Base-by-base conservation (phyloP, 2,329 filamentous ascomycete genomes). In the Mariannaea elegans region DNA sequence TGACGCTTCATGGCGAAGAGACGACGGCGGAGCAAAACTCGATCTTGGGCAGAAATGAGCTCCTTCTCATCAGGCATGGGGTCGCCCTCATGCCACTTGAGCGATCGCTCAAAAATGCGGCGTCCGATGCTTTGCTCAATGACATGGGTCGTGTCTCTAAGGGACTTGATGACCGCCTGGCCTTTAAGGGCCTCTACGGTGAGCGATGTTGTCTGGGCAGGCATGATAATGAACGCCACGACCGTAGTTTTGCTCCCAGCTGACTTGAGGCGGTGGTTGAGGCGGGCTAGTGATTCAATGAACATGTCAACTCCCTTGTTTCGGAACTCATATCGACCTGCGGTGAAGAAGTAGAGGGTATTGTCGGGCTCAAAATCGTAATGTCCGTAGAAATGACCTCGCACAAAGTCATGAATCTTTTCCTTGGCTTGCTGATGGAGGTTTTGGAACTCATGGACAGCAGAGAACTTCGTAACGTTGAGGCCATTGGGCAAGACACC, bases 251-350 rank as follows among this genome's bases (percentile, higher is more conserved):
- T 96, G 69, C 93, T 97, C 47, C 92, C 92, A 7, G 88, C 79
- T 50, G 80, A 79, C 85, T 98, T 98, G 73, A 99, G 87, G 36
- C 91, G 87, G 81, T 98, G 94, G 79, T 99, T 99, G 71, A 99
- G 81, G 41, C 95, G 91, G 24, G 95, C 95, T 64, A 99, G 82
- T 3, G 94, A 95, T 79, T 99, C 95, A 68, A 99, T 97, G 78
- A 98, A 99, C 95, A 99, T 98, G 78, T 99, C 95, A 9, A 97
- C 94, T 73, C 95, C 95, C 80, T 99, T 99, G 75, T 99, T 99
- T 65, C 95, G 85, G 84, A 94, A 99, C 78, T 99, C 95, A 73
- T 99, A 99, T 64, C 95, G 91, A 61, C 95, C 95, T 7, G 95
- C 91, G 3, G 94, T 99, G 82, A 99, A 99, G 80, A 98, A 90